Evolutionary conservation across 805 yeast species (phyloP).

Genomic region (Lachancea dasiensis): DNA sequence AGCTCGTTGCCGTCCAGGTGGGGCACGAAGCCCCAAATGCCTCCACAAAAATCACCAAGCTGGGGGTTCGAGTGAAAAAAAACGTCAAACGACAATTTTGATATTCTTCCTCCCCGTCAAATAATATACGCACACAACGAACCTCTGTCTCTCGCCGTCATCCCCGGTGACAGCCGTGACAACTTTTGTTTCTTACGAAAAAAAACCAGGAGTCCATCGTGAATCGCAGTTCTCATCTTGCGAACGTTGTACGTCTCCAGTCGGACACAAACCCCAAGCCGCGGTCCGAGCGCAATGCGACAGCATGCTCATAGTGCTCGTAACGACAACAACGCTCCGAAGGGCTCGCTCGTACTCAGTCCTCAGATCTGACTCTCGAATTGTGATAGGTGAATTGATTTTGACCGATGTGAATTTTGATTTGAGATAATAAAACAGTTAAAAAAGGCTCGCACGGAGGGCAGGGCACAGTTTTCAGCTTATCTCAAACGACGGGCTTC

Average conservation of each 20-base stretch:
- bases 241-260: no score
- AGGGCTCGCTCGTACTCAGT: not conserved
- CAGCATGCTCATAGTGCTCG: no score
- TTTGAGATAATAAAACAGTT: slow-evolving; percentile 1
- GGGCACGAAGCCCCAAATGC: no score
- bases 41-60: not conserved
- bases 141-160: slow-evolving; percentile 57
- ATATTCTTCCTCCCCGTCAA: no score
- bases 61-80: not conserved
- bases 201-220: slow-evolving; percentile 10
- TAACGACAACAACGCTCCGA: no score
- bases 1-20: slow-evolving; percentile 6
- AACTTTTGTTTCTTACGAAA: slow-evolving; percentile 6
- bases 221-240: slow-evolving; percentile 2
- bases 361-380: not conserved
- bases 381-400: no score
- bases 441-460: not conserved
- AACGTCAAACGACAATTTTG: not conserved
- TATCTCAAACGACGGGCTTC: slow-evolving; percentile 96
- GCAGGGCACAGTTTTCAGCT: slow-evolving; percentile 13
- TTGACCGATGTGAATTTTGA: no score
- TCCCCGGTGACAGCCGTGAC: slow-evolving; percentile 4
- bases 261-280: no score
- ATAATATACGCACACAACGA: no score
- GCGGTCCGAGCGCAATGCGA: no score